These are phyloP conservation scores for Pleurotus sapidus DNA, from an alignment of 768 basidiomycete species.

Conservation along the genomic window DNA sequence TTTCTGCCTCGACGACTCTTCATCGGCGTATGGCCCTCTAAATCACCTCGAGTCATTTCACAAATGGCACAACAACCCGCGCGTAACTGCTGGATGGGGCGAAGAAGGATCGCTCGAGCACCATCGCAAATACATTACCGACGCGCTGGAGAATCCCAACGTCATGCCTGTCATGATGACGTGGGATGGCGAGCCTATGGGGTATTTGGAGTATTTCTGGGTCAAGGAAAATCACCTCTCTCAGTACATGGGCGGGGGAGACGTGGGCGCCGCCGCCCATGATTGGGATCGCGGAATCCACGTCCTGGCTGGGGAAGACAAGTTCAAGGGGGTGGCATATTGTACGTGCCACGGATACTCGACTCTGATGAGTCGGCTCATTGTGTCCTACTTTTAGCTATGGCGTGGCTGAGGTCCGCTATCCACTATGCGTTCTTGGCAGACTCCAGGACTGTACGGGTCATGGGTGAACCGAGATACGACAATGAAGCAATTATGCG, in stretches of 20 bases:
- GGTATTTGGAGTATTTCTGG: constrained; percentile 45
- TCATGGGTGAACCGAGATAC: constrained; percentile 40
- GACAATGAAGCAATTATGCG: constrained; percentile 23
- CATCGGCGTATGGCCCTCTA: constrained; percentile 14
- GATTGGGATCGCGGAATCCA: constrained; percentile 37
- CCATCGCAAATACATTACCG: constrained; percentile 37
- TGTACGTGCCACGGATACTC: constrained; percentile 25
- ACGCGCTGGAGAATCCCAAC: constrained; percentile 32
- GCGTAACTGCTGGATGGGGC: constrained; percentile 43
- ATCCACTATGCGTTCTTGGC: constrained; percentile 41
- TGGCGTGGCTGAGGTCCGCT: constrained; percentile 32
- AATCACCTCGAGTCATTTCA: constrained; percentile 42
- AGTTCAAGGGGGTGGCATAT: constrained; percentile 39
- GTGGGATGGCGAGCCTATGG: constrained; percentile 44
- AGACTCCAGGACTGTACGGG: constrained; percentile 37
- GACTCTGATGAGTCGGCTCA: neutral
- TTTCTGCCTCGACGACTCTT: constrained; percentile 23
- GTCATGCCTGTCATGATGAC: constrained; percentile 39
- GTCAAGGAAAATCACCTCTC: constrained; percentile 39
- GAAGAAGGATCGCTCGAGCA: constrained; percentile 41
- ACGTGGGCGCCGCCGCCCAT: constrained; percentile 10
- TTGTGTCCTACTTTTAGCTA: constrained; percentile 18
- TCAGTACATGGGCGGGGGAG: constrained; percentile 22
- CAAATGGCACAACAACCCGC: constrained; percentile 47
- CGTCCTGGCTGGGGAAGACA: constrained; percentile 43